phyloP scores from a whole-genome alignment of 805 yeast genomes.

The Myxozyma mucilagina region DNA sequence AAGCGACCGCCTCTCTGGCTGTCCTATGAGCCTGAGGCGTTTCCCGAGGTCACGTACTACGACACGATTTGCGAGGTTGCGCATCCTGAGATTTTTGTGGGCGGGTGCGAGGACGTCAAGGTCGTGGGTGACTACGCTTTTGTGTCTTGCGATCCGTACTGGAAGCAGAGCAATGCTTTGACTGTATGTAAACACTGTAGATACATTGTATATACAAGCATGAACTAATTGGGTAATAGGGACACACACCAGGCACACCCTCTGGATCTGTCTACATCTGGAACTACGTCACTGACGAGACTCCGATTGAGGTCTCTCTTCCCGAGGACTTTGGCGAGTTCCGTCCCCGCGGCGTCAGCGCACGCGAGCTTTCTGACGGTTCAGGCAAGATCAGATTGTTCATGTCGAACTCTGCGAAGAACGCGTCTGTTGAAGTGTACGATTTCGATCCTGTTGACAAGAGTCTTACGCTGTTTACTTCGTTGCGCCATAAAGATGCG shows the following conservation, averaged over 20 bases:
- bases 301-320: constrained; percentile 16
- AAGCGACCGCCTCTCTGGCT: constrained; percentile 31
- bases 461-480: constrained; percentile 9
- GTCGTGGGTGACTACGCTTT: constrained; percentile 28
- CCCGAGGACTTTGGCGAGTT: constrained; percentile 27
- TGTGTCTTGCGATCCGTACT: constrained; percentile 30
- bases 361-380: constrained; percentile 2
- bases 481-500: constrained; percentile 26
- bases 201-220: background rate
- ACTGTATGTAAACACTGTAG: constrained; percentile 8
- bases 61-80: constrained; percentile 19
- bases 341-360: constrained; percentile 29
- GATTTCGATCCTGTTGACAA: constrained; percentile 20
- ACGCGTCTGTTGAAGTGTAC: constrained; percentile 29
- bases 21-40: constrained; percentile 27
- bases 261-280: constrained; percentile 28
- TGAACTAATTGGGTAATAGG: constrained; percentile 2
- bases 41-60: constrained; percentile 28
- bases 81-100: constrained; percentile 20
- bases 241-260: constrained; percentile 18
- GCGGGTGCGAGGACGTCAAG: constrained; percentile 28
- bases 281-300: constrained; percentile 27
- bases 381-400: constrained; percentile 21
- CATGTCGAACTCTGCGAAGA: constrained; percentile 27
- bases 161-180: constrained; percentile 25